Base-by-base conservation (phyloP, 257 asterid genomes). In the Nicotiana obtusifolia region DNA sequence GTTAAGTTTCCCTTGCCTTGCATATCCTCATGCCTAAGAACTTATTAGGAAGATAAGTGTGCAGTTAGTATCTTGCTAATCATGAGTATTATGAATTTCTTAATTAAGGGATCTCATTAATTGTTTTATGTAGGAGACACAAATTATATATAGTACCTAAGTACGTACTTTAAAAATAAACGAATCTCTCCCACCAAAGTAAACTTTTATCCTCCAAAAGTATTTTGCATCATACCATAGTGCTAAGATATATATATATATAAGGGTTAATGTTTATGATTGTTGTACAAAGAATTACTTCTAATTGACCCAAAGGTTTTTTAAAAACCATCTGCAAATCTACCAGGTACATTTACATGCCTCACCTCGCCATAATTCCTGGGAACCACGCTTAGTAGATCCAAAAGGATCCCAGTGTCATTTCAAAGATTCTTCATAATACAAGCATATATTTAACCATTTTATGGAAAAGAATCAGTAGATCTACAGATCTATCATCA, bases 41-140 rank as follows among this genome's bases (percentile, higher is more conserved):
- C 65, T 80, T n/a, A n/a, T n/a, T n/a, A 31, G 24, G 57, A 62
- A n/a, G 20, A 33, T 68, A 4, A n/a, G 37, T 66, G 79, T 37
- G n/a, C 77, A 41, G 17, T 22, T 73, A 47, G 79, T 73, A 47
- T 47, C 79, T 73, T 73, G 22, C 41, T 47, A 41, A 71, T 71
- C 47, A 41, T 41, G 0, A 20, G 19, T 71, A 71, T 71, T 71
- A 41, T 11, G 19, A 28, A 41, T 71, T 71, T 71, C 20, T 44
- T 71, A 49, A 69, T 69, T 69, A 49, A 69, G 78, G 78, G 16
- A 69, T 44, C 44, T 71, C 79, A 73, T 26, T 24, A 73, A 47
- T 73, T 73, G 5, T 73, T 73, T 6, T 44, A 47, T 22, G 61
- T 73, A 47, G 20, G 22, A 71, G 37, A 22, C 14, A 44, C 60